phyloP scores from a whole-genome alignment of 371 early-diverging fungal genomes.

The Globomyces sp. region DNA sequence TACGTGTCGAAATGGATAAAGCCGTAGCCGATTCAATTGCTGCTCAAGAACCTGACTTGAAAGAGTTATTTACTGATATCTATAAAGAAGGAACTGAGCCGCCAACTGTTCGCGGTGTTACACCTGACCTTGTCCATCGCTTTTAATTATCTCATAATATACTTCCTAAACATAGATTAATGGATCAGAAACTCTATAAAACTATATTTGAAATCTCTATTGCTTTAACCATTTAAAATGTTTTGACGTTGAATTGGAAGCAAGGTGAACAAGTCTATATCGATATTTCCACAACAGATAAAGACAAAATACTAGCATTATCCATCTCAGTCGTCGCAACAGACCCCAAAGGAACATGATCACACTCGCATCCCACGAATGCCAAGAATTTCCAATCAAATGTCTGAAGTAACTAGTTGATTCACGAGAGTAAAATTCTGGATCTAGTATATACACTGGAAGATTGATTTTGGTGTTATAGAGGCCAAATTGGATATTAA shows the following conservation, averaged over 20 bases:
- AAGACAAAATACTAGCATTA: not conserved
- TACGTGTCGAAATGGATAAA: constrained; percentile 79
- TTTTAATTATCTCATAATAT: too few species aligned
- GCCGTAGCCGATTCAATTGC: constrained; percentile 84
- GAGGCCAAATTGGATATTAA: constrained; percentile 22
- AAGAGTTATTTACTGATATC: constrained; percentile 78
- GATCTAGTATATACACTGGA: constrained; percentile 7
- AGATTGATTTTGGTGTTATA: constrained; percentile 1
- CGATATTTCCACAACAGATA: not conserved
- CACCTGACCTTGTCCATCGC: too few species aligned
- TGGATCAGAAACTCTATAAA: too few species aligned
- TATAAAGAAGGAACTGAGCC: constrained; percentile 78
- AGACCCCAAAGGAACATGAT: not conserved
- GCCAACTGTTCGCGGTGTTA: constrained; percentile 70
- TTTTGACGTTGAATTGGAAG: too few species aligned
- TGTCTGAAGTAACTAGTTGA: constrained; percentile 2
- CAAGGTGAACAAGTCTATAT: too few species aligned
- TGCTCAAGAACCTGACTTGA: constrained; percentile 72
- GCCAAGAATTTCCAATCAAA: constrained; percentile 7
- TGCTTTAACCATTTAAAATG: too few species aligned
- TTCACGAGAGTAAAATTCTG: not conserved
- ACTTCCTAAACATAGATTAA: too few species aligned
- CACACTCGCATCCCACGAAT: constrained; percentile 4
- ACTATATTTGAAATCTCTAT: too few species aligned
- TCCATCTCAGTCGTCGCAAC: not conserved